Evolutionary conservation across 352 stramenopile species (phyloP), one percentile per base, ranked within the genome.

Genomic region (Phytopythium sindhum): DNA sequence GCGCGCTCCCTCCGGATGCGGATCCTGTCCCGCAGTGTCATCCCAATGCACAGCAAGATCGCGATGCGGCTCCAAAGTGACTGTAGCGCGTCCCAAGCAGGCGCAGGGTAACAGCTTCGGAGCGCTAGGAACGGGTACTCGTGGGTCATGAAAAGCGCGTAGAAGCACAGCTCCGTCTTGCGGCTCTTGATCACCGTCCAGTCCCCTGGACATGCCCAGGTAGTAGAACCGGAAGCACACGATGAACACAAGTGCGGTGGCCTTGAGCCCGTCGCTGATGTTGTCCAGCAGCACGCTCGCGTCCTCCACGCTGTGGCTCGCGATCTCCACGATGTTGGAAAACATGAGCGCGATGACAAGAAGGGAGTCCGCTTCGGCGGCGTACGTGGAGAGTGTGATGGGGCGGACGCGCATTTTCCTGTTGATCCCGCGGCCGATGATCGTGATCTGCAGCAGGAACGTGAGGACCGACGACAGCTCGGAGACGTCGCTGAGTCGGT

Each of bases 371-470:
- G 71, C 10, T 19, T 81, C 74, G 0, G 71, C 68, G 2, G 61
- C 57, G 19, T 67, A 69, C 8, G 69, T 79, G 19, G 78, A 55
- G 28, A 65, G 66, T 61, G 60, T 67, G 47, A 81, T 61, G n/a
- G 70, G 77, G 31, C 57, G 50, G 37, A 81, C 63, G 24, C 75
- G 74, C 51, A 81, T 66, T 29, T 68, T 67, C 21, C 61, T 62
- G 54, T 75, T 72, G 15, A 78, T 35, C 45, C 72, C 74, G 42
- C 72, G 68, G 44, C 70, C 71, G 42, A 81, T 70, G 63, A 79
- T 69, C 2, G 72, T 80, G 57, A 81, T 79, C 65, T 81, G 74
- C 29, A 81, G 50, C 14, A 81, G 52, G 37, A 81, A 79, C 15
- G 71, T 74, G 51, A 81, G 35, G 23, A 75, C 58, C 35, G 62